phyloP scores from a whole-genome alignment of 2,329 filamentous ascomycete species.

The Diaporthe batatas region DNA sequence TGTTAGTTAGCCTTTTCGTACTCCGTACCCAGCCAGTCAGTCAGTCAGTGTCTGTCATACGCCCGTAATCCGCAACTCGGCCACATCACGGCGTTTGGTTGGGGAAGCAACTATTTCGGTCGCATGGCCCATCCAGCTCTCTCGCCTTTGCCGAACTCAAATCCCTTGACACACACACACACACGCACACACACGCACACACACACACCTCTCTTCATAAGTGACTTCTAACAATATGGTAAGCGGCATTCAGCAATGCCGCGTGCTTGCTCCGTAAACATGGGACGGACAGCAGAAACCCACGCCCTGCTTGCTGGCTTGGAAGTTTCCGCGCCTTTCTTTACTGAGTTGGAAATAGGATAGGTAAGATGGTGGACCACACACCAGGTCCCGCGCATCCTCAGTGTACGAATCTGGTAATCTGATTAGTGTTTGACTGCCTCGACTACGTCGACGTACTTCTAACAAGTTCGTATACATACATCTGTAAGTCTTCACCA shows the following conservation, averaged over 20 bases:
- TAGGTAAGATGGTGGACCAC: background rate
- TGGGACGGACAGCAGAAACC: background rate
- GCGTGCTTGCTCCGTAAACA: background rate
- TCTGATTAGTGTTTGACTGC: conserved; percentile 10
- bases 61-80: conserved; percentile 17
- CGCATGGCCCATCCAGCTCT: background rate
- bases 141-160: conserved; percentile 20
- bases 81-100: conserved; percentile 22
- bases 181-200: background rate
- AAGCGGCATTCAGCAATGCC: background rate
- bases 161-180: background rate
- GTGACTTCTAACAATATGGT: background rate
- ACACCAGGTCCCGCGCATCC: too few species aligned
- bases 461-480: background rate
- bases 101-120: conserved; percentile 9
- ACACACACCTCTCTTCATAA: too few species aligned
- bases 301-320: background rate
- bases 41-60: background rate
- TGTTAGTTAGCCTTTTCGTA: background rate
- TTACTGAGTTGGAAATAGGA: background rate
- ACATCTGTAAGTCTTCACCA: background rate
- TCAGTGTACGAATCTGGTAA: background rate
- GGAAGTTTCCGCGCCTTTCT: conserved; percentile 26
- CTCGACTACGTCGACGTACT: too few species aligned
- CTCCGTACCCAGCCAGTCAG: too few species aligned